Conservation (phyloP, 1,284 basidiomycete species). For the Irpex sp. region DNA sequence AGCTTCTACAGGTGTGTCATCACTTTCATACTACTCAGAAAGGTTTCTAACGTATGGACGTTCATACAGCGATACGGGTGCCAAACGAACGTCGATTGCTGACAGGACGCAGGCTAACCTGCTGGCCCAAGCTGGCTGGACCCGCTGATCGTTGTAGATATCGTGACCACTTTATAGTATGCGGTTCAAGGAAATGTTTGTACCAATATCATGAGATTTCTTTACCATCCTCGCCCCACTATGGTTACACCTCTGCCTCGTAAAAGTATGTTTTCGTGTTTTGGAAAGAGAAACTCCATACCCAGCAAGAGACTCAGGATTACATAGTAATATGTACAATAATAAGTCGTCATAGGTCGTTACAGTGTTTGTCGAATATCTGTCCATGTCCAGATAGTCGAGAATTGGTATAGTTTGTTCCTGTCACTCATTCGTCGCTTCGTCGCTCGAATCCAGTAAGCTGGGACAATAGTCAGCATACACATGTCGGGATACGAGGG, state of each 20-base stretch:
- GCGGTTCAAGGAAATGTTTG: background rate
- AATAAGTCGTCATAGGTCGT: background rate
- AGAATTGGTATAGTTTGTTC: background rate
- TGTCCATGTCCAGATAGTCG: background rate
- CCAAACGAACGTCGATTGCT: conserved; percentile 14
- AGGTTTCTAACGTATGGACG: background rate
- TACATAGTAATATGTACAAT: conserved; percentile 2
- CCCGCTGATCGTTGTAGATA: conserved; percentile 15
- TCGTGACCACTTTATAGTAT: background rate
- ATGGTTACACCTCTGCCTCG: too few species aligned
- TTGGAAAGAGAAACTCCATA: background rate
- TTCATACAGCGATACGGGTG: conserved; percentile 16
- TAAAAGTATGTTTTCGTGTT: background rate
- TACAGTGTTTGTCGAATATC: background rate
- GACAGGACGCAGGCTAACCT: conserved; percentile 26
- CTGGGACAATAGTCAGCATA: conserved; percentile 7
- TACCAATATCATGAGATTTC: too few species aligned
- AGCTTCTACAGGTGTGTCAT: conserved; percentile 43
- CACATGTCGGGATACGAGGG: background rate
- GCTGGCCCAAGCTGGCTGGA: conserved; percentile 29
- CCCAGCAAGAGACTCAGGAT: background rate
- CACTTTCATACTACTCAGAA: background rate
- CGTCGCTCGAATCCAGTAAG: conserved; percentile 20
- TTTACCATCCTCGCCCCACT: too few species aligned
- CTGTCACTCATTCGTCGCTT: conserved; percentile 17